A percentile compares a stretch with the other conserved stretches of the same genome.
phyloP scores from a whole-genome alignment of 2,329 filamentous ascomycete species.

The Cyanodermella asteris region DNA sequence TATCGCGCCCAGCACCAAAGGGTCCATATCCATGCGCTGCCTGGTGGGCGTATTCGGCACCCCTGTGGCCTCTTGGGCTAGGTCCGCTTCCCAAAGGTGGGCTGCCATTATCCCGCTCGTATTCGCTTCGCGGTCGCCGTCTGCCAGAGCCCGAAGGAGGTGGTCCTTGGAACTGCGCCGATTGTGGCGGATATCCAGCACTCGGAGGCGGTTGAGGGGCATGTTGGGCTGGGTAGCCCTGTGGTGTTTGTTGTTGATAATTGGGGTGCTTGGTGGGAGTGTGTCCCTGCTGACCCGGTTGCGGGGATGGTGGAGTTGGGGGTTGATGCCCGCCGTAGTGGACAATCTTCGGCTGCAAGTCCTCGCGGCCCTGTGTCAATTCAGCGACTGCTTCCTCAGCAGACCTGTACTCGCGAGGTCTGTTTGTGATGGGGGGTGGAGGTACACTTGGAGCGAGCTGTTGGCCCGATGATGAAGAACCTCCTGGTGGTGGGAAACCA shows the following conservation, averaged over 20 bases:
- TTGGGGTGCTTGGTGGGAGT: conserved; percentile 20
- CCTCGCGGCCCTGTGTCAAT: conserved; percentile 73
- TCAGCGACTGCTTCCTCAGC: conserved; percentile 90
- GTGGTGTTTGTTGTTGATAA: conserved; percentile 12
- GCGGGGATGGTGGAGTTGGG: conserved; percentile 67
- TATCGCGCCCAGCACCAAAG: conserved; percentile 64
- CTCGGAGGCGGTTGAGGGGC: conserved; percentile 19
- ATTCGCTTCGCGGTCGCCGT: conserved; percentile 67
- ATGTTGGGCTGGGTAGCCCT: conserved; percentile 9
- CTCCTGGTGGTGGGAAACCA: conserved; percentile 55
- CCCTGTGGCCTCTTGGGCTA: conserved; percentile 26
- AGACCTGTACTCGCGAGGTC: conserved; percentile 74
- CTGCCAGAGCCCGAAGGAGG: conserved; percentile 37
- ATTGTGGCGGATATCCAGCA: too few relatives aligned
- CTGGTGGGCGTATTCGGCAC: too few relatives aligned
- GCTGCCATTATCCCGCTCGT: conserved; percentile 68
- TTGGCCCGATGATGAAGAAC: too few relatives aligned
- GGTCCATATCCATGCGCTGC: too few relatives aligned
- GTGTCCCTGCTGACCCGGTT: conserved; percentile 20
- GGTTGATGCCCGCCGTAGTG: conserved; percentile 91
- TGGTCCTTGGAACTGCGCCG: conserved; percentile 49
- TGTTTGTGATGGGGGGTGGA: conserved; percentile 33
- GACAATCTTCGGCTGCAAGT: conserved; percentile 77
- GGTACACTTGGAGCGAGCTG: too few relatives aligned
- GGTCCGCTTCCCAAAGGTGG: conserved; percentile 64